Conservation (phyloP, 345 rosid species). For the Physaria fendleri region DNA sequence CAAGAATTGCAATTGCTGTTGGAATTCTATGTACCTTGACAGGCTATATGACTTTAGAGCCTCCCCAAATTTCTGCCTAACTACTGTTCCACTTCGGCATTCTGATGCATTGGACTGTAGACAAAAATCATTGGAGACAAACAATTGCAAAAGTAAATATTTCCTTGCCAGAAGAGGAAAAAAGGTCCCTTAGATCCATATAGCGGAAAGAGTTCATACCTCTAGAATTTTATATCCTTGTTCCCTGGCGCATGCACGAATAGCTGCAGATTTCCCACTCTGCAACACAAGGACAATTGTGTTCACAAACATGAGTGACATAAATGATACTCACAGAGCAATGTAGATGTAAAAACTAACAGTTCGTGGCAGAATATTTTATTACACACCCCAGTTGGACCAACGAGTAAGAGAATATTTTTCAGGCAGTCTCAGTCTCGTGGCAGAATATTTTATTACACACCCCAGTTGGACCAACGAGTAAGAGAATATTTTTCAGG, state of each 20-base stretch:
- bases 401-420: constrained; percentile 76
- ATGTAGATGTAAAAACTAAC: background rate
- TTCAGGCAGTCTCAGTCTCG: constrained; percentile 45
- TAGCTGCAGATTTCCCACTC: constrained; percentile 96
- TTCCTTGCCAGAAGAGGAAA: background rate
- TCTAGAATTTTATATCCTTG: constrained; percentile 83
- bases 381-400: constrained; percentile 63
- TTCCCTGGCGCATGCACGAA: constrained; percentile 90
- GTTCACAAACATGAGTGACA: constrained; percentile 5
- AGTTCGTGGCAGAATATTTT: constrained; percentile 12
- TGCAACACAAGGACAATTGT: constrained; percentile 35
- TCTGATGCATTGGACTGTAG: constrained; percentile 80
- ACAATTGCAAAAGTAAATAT: background rate
- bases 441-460: constrained; percentile 16
- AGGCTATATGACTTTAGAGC: constrained; percentile 65
- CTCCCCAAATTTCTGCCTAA: constrained; percentile 85
- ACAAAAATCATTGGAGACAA: constrained; percentile 1
- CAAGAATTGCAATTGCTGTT: constrained; percentile 9
- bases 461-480: constrained; percentile 79
- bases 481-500: constrained; percentile 72
- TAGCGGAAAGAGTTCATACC: constrained; percentile 38
- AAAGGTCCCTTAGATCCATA: background rate
- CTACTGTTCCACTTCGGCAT: constrained; percentile 65
- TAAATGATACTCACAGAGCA: background rate
- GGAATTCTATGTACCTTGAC: constrained; percentile 48